phyloP scores from a whole-genome alignment of 208 protist species.

The Crithidia fasciculata region DNA sequence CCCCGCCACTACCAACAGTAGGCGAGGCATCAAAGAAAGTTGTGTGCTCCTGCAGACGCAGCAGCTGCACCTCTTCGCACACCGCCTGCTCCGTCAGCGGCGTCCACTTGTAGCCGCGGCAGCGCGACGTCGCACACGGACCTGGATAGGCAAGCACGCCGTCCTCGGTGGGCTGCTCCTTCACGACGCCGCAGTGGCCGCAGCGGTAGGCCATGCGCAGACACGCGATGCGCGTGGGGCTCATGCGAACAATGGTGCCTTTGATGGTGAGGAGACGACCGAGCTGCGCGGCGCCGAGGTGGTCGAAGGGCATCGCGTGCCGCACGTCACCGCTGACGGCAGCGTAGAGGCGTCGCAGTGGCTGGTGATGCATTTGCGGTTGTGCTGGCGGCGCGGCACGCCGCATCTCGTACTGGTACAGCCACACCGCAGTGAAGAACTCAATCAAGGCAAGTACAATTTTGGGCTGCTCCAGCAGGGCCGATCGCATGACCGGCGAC shows the following conservation, averaged over 20 bases:
- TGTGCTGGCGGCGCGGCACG: conserved; percentile 2
- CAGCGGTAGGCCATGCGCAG: conserved; percentile 70
- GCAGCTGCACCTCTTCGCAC: conserved; percentile 84
- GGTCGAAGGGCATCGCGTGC: conserved; percentile 56
- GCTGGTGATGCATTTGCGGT: conserved; percentile 7
- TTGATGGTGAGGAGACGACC: conserved; percentile 73
- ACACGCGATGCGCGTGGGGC: conserved; percentile 71
- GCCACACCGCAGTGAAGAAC: conserved; percentile 74
- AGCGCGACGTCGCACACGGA: conserved; percentile 54
- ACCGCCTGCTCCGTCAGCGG: conserved; percentile 58
- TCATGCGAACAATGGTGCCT: conserved; percentile 83
- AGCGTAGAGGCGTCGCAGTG: conserved; percentile 36
- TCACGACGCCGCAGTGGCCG: conserved; percentile 61
- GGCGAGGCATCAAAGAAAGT: conserved; percentile 48
- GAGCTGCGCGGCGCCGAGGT: conserved; percentile 73
- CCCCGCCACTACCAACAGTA: neutral
- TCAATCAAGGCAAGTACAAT: conserved; percentile 75
- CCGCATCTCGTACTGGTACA: conserved; percentile 27
- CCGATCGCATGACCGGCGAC: conserved; percentile 50
- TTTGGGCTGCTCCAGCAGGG: conserved; percentile 57
- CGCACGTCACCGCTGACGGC: conserved; percentile 35
- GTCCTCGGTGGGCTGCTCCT: conserved; percentile 59
- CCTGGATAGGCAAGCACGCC: conserved; percentile 78
- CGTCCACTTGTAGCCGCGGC: conserved; percentile 76
- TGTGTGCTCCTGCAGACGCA: conserved; percentile 83